Evolutionary conservation across 345 rosid genomes (phyloP).

Genomic region (Syzygium aqueum): DNA sequence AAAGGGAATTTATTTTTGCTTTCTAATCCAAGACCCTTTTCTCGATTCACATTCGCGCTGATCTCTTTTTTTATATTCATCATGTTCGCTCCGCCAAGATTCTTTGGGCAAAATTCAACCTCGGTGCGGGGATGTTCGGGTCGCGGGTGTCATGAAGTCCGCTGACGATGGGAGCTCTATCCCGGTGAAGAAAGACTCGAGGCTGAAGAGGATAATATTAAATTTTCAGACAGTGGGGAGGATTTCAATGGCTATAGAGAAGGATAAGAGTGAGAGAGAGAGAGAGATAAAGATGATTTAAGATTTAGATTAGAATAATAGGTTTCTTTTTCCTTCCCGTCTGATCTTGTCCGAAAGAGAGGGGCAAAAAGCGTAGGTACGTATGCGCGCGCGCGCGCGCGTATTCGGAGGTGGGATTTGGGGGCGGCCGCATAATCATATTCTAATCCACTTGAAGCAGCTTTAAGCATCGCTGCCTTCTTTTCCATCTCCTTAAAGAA

Average conservation of each 20-base stretch:
- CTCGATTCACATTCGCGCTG: not conserved
- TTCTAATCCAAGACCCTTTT: not conserved
- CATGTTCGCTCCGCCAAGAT: not conserved
- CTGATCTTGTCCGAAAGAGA: slow-evolving; percentile 24
- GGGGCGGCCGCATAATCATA: not conserved
- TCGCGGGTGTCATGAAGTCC: not conserved
- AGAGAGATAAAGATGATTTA: not conserved
- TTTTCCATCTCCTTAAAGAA: not conserved
- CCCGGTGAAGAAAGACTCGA: not conserved
- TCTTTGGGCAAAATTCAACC: not conserved
- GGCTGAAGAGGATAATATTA: not conserved
- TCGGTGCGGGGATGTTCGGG: not conserved
- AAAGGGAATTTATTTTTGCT: slow-evolving; percentile 9
- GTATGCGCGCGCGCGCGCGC: not conserved
- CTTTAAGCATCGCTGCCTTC: not conserved
- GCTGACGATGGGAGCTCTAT: not conserved
- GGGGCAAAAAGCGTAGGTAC: slow-evolving; percentile 34
- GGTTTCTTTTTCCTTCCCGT: not conserved
- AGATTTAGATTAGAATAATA: not conserved
- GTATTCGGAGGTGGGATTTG: not conserved
- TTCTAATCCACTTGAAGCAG: not conserved
- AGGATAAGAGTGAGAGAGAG: not conserved
- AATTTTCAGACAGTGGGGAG: not conserved
- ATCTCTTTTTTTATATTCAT: not conserved
- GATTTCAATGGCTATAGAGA: not conserved